Conservation (phyloP, 192 early-diverging fungal species). For the Spinellus fusiger region DNA sequence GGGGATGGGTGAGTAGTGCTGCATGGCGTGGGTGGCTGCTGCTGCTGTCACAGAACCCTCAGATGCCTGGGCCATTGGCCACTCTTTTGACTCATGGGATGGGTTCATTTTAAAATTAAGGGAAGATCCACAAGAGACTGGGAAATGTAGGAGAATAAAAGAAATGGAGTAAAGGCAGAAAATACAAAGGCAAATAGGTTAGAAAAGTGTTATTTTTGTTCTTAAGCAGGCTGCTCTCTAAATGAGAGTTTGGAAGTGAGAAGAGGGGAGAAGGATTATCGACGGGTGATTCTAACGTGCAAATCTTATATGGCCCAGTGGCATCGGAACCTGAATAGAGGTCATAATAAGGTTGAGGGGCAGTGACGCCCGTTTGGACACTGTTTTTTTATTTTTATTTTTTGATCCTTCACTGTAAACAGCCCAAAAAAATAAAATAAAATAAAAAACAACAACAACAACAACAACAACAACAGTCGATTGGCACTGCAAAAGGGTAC, state of each 20-base stretch:
- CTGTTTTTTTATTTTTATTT: neutral
- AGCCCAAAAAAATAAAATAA: no score
- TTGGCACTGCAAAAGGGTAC: no score
- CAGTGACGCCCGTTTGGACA: neutral
- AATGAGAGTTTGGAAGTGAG: neutral
- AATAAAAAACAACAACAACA: no score
- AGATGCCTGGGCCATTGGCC: neutral
- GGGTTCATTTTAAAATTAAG: slow-evolving; percentile 2
- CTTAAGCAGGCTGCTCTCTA: no score
- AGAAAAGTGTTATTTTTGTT: no score
- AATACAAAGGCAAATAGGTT: no score
- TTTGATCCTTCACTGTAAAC: no score
- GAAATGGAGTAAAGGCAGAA: no score
- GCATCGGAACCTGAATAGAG: neutral
- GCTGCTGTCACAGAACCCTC: neutral
- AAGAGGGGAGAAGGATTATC: neutral
- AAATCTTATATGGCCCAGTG: neutral
- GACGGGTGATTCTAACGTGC: neutral
- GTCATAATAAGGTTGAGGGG: neutral
- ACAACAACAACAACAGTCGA: no score
- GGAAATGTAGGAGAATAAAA: no score
- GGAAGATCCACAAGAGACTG: neutral
- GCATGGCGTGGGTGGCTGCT: neutral
- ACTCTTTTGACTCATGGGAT: slow-evolving; percentile 2
- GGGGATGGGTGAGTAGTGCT: slow-evolving; percentile 6